Evolutionary conservation across 2,329 filamentous ascomycete species (phyloP).

Genomic region (Cordyceps cateniannulata): DNA sequence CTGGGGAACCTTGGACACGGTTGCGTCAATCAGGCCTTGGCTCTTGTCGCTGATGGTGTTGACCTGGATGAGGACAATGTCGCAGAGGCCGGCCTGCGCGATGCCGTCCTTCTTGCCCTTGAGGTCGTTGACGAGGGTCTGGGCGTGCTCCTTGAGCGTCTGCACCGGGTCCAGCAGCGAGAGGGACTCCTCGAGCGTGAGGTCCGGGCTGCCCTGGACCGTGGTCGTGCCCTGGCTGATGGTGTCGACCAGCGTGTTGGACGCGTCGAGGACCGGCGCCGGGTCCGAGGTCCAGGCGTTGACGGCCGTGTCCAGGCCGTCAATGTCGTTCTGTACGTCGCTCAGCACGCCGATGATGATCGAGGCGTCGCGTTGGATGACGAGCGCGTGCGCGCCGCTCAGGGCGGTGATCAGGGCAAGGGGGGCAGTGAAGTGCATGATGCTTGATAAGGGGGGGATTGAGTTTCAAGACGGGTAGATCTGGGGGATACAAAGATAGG

Average conservation of each 20-base stretch:
- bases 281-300: slow-evolving; percentile 17
- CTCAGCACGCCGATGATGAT: slow-evolving; percentile 12
- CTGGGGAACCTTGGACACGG: slow-evolving; percentile 4
- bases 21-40: not conserved
- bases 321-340: slow-evolving; percentile 15
- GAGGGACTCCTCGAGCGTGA: slow-evolving; percentile 17
- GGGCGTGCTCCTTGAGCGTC: slow-evolving; percentile 15
- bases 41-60: not conserved
- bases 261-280: slow-evolving; percentile 12
- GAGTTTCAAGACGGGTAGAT: not conserved
- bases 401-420: not conserved
- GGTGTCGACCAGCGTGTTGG: slow-evolving; percentile 13
- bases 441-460: not conserved
- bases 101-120: not conserved
- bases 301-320: slow-evolving; percentile 16
- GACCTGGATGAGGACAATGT: not conserved
- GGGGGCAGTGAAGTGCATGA: not conserved
- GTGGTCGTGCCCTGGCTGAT: slow-evolving; percentile 14
- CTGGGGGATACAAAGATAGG: not conserved
- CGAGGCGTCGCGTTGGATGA: not conserved
- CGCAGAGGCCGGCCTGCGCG: not conserved
- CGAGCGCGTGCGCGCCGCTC: not conserved
- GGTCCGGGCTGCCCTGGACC: slow-evolving; percentile 13
- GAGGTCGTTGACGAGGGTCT: slow-evolving; percentile 15
- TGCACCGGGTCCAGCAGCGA: slow-evolving; percentile 15